phyloP scores from a whole-genome alignment of 306 rosid species.

The Psophocarpus tetragonolobus region DNA sequence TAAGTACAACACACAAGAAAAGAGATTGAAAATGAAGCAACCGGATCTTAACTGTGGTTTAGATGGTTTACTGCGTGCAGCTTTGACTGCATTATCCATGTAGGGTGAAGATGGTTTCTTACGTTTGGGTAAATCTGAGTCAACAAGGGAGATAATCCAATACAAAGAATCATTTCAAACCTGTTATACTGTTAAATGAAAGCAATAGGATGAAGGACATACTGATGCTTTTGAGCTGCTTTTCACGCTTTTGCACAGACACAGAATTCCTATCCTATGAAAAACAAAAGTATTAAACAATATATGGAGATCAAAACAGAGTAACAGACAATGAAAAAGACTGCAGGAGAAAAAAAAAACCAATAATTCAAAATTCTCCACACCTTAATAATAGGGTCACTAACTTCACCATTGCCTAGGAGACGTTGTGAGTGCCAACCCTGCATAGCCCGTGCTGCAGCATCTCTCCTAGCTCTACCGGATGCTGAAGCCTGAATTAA shows the following conservation, averaged over 20 bases:
- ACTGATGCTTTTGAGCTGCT: constrained; percentile 91
- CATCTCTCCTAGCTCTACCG: constrained; percentile 96
- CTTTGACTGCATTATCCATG: constrained; percentile 70
- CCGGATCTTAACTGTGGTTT: constrained; percentile 82
- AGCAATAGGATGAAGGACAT: constrained; percentile 39
- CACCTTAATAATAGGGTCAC: constrained; percentile 95
- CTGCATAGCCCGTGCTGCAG: constrained; percentile 99
- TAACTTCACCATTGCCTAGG: constrained; percentile 93
- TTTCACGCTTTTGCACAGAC: constrained; percentile 85
- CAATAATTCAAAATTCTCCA: constrained; percentile 33
- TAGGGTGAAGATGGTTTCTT: constrained; percentile 77
- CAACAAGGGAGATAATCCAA: constrained; percentile 32
- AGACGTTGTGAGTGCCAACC: constrained; percentile 99
- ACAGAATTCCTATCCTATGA: constrained; percentile 74
- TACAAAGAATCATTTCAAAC: constrained; percentile 27
- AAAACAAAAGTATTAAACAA: constrained; percentile 27
- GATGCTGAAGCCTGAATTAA: constrained; percentile 70
- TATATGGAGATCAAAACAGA: constrained; percentile 23
- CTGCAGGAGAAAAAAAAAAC: constrained; percentile 28
- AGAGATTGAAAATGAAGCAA: constrained; percentile 24
- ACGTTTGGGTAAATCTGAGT: constrained; percentile 77
- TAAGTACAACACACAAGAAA: neutral
- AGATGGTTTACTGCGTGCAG: constrained; percentile 71
- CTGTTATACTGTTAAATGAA: constrained; percentile 5
- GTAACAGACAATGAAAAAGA: neutral